phyloP scores from a whole-genome alignment of 192 early-diverging fungal species.

The Coemansia sp. region DNA sequence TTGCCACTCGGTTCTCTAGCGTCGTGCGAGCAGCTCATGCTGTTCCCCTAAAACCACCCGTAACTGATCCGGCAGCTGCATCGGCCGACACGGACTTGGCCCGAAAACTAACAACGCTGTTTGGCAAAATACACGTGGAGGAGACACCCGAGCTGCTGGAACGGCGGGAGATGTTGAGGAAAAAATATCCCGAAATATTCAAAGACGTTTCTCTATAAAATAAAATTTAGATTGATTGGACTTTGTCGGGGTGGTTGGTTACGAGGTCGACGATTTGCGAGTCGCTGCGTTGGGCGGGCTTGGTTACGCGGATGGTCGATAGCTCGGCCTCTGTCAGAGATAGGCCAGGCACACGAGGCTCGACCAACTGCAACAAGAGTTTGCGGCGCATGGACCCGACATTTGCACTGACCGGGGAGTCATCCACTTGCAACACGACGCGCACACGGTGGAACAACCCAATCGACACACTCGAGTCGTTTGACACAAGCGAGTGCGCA shows the following conservation, averaged over 20 bases:
- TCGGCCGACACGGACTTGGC: constrained; percentile 22
- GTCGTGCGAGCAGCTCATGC: neutral
- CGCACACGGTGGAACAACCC: constrained; percentile 46
- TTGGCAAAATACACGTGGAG: constrained; percentile 15
- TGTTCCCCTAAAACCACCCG: neutral
- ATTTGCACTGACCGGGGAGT: constrained; percentile 48
- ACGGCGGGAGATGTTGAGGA: constrained; percentile 20
- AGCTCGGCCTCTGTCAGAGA: constrained; percentile 29
- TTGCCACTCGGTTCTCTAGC: neutral
- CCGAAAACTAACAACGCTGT: constrained; percentile 9
- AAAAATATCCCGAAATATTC: constrained; percentile 34
- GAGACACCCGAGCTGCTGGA: constrained; percentile 35
- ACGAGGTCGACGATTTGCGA: constrained; percentile 36
- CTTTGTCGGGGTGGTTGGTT: constrained; percentile 43
- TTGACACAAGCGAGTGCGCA: constrained; percentile 32
- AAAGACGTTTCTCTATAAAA: constrained; percentile 8
- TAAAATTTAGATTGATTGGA: constrained; percentile 22
- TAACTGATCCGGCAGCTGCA: neutral
- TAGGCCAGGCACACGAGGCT: constrained; percentile 31
- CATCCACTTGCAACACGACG: constrained; percentile 48
- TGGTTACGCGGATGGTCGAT: constrained; percentile 16
- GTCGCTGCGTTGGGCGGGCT: constrained; percentile 1
- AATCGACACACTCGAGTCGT: constrained; percentile 16
- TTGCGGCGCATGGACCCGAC: constrained; percentile 55
- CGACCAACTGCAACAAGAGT: constrained; percentile 36